Base-by-base conservation (phyloP, 2,329 filamentous ascomycete species). In the Lachnellula cervina region DNA sequence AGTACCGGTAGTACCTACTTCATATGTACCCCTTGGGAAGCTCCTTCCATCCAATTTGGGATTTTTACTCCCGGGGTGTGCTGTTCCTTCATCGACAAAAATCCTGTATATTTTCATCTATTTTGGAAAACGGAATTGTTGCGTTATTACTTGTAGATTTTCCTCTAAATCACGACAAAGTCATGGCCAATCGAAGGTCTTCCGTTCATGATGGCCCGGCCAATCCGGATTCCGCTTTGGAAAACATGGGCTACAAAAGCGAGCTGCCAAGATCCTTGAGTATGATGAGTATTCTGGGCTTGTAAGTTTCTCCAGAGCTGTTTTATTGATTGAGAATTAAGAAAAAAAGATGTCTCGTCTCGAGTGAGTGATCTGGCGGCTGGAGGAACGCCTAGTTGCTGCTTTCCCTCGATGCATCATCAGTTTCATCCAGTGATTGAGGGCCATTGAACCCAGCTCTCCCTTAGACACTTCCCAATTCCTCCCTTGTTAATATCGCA, bases 211-310 rank as follows among this genome's bases (percentile, higher is more conserved):
- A 61, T 59, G 64, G 59, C 52, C 47, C 55, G 44, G 48, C 43
- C 49, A 58, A 61, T 53, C 58, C 59, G 17, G 55, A 62, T 51
- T 55, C 56, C 8, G 58, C 54, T 2, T 42, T 65, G 34, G 61
- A 59, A 8, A 63, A 55, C 38, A 61, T 88, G 82, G 86, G 85
- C 51, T 88, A 88, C 75, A 81, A 80, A 71, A 76, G 78, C 52
- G 85, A 88, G 67, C 68, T 89, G 44, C 84, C 85, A 16, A 77
- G 85, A 57, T 84, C 82, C 62, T 69, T 89, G 60, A 83, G 80
- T 68, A 88, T 88, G 84, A 70, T 88, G 65, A 86, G 82, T 65
- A 82, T 89, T 28, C 74, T 89, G 45, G 86, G 86, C 50, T 63
- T 73, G 64, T 67, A 62, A 50, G 62, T 62, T 54, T 14, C n/a